Conservation (phyloP, 768 basidiomycete genomes). For the Hemileccinum rubropunctum region DNA sequence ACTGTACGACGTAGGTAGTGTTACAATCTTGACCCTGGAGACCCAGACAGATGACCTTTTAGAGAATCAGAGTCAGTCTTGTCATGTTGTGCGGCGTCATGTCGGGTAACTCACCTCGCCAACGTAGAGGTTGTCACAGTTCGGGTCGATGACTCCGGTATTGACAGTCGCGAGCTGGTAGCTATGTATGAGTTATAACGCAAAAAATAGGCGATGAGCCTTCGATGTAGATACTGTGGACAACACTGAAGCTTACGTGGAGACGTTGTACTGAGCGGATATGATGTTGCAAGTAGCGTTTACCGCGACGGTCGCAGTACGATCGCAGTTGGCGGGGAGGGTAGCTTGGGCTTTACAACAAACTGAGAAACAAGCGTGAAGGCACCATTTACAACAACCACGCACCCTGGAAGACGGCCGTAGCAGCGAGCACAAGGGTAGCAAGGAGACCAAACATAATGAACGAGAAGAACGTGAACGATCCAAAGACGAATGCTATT, state of each 20-base stretch:
- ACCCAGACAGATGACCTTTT: constrained; percentile 52
- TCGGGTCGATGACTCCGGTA: constrained; percentile 43
- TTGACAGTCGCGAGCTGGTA: constrained; percentile 61
- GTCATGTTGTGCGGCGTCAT: too few relatives aligned
- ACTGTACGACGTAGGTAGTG: constrained; percentile 43
- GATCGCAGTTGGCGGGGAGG: constrained; percentile 48
- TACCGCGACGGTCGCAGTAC: constrained; percentile 53
- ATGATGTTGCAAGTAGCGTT: constrained; percentile 69
- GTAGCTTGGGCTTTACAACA: constrained; percentile 41
- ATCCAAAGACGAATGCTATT: too few relatives aligned
- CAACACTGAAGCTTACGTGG: constrained; percentile 47
- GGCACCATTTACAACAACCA: neutral
- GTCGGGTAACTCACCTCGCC: constrained; percentile 39
- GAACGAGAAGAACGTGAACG: too few relatives aligned
- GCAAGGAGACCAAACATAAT: constrained; percentile 15
- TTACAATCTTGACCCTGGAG: constrained; percentile 53
- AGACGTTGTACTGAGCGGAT: constrained; percentile 56
- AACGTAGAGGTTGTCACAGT: constrained; percentile 54
- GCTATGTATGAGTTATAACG: constrained; percentile 29
- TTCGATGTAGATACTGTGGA: neutral
- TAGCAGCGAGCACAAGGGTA: constrained; percentile 16
- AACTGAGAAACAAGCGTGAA: neutral
- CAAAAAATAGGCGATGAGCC: neutral
- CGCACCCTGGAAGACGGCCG: constrained; percentile 18
- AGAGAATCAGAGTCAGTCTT: neutral